Base-by-base conservation (phyloP, 345 rosid genomes). In the Bruguiera sexangula region DNA sequence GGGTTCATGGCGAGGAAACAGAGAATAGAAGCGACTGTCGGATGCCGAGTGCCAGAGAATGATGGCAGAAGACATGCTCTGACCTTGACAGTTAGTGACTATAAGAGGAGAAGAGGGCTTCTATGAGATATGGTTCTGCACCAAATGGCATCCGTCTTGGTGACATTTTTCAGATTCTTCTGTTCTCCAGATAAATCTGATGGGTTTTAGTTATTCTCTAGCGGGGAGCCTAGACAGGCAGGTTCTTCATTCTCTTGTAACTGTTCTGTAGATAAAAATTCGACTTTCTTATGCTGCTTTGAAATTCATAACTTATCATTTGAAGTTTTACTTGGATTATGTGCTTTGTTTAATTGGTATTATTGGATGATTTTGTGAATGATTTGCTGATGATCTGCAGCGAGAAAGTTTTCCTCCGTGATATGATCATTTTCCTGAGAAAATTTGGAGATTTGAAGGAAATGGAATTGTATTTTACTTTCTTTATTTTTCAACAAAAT, bases 71-170 rank as follows among this genome's bases (percentile, higher is more conserved):
- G 99, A 62, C 97, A 89, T 70, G 87, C 85, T 46, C 82, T 90
- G 72, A 92, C 99, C 56, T 79, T 96, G 78, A 96, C 97, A 16
- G 97, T 96, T 55, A 81, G 99, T 61, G 99, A 92, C 73, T 96
- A 96, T 92, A 92, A 96, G 86, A 92, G 98, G 77, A 85, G 99
- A 70, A 90, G 97, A 79, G 98, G 99, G 61, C 98, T 96, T 72
- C 90, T 96, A 57, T 96, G 85, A 89, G 52, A 68, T 63, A 22
- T 27, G 18, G 59, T 55, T 21, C 1, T 48, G 59, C 51, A 5
- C 36, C 48, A 22, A 16, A 8, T 8, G 21, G 54, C 16, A 24
- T 27, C 60, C 4, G 46, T 11, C 39, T 27, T 39, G 9, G 24
- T 60, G 8, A 50, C 39, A 3, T 18, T 24, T 51, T 36, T 63